Evolutionary conservation across 2,329 filamentous ascomycete genomes (phyloP), one percentile per base, ranked within the genome.

Genomic region (Fusarium lyarnte): DNA sequence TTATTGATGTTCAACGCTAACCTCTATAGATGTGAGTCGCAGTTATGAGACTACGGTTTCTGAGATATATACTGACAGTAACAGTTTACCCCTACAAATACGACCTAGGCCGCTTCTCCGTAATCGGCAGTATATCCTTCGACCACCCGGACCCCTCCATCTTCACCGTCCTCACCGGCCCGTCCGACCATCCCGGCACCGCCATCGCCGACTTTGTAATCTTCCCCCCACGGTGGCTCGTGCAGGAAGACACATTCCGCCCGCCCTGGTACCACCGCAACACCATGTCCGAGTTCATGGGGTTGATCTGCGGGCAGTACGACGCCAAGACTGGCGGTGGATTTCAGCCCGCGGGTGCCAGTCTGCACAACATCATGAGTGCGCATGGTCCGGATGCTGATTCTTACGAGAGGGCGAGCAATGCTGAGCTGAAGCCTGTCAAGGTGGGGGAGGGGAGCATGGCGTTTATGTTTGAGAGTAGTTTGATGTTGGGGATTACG

Each of bases 121-220:
- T 89, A 46, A 90, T 95, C 38, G 93, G 93, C 38, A 90, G 86
- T 67, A 89, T 93, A 73, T 93, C 72, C 2, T 76, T 76, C 19
- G 74, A 95, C 80, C 93, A 95, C 77, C 92, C 92, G 0, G 93
- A 95, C 77, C 93, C 93, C 1, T 91, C 88, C 66, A 94, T 95
- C 79, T 95, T 91, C 83, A 94, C 90, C 1, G 91, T 93, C 8
- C 83, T 93, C 7, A 90, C 91, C 3, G 90, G 89, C 2, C 89
- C 87, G 13, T 89, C 89, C 5, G 82, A 86, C 5, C 86, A 86
- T 3, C 85, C 88, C 0, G 89, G 90, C 13, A 91, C 91, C 0
- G 90, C 91, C 25, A 82, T 92, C 10, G 90, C 90, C 13, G 92
- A 94, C 81, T 93, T 93, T 74, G 89, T 93, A 78, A 90, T 93